Evolutionary conservation across 1,139 yeast genomes (phyloP).

Genomic region (Blastobotrys niveus): DNA sequence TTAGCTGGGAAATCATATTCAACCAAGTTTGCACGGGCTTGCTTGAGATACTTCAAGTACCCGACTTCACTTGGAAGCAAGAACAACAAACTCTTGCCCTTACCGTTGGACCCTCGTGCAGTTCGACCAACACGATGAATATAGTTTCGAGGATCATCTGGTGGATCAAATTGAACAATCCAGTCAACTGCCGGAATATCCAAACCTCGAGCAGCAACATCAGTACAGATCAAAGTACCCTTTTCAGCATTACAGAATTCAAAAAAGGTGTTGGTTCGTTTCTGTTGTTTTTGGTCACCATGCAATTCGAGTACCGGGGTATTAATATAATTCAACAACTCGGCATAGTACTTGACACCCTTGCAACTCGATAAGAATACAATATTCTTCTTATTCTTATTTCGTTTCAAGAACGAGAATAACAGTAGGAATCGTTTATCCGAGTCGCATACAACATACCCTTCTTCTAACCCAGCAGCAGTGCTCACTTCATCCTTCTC

Average conservation of each 20-base stretch:
- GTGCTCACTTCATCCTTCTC: conserved; percentile 76
- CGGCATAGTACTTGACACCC: conserved; percentile 94
- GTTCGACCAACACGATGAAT: conserved; percentile 98
- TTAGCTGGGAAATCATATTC: conserved; percentile 93
- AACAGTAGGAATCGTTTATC: conserved; percentile 86
- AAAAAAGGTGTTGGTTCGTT: conserved; percentile 93
- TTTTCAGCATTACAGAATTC: conserved; percentile 96
- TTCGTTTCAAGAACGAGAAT: conserved; percentile 89
- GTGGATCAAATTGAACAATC: conserved; percentile 97
- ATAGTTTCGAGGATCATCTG: conserved; percentile 98
- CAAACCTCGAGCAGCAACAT: conserved; percentile 97
- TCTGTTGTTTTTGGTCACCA: conserved; percentile 98
- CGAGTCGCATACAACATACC: conserved; percentile 94
- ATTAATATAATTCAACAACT: conserved; percentile 88
- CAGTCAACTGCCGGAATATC: conserved; percentile 97
- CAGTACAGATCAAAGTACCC: conserved; percentile 90
- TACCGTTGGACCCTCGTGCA: conserved; percentile 88
- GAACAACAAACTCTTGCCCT: conserved; percentile 93
- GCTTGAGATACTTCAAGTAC: conserved; percentile 85
- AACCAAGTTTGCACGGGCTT: conserved; percentile 94
- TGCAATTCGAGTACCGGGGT: conserved; percentile 93
- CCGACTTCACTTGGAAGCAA: conserved; percentile 92
- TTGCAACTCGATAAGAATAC: conserved; percentile 95
- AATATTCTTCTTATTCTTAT: conserved; percentile 78
- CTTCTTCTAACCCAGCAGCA: conserved; percentile 96